These are phyloP conservation scores for Candida maris DNA, from an alignment of 805 yeast genomes.

Conservation along the genomic window DNA sequence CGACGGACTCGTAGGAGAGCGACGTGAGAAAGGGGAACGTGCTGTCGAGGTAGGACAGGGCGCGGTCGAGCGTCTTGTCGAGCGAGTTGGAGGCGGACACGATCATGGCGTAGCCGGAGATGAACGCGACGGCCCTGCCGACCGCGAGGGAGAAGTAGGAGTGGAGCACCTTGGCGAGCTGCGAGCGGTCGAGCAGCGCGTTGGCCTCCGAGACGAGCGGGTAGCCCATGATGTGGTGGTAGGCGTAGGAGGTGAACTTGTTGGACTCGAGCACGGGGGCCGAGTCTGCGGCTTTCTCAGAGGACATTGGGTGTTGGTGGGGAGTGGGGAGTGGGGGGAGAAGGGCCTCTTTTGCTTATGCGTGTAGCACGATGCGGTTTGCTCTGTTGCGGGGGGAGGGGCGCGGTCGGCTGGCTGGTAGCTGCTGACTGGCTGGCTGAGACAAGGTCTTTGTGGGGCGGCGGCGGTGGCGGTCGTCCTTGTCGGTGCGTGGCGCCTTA, in stretches of 20 bases:
- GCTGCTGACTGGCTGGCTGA: no score
- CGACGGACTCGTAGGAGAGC: slow-evolving; percentile 16
- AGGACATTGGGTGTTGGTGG: no score
- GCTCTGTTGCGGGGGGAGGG: no score
- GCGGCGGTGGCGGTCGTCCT: no score
- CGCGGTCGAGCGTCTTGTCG: slow-evolving; percentile 22
- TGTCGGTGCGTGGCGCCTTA: no score
- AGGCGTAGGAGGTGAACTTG: slow-evolving; percentile 15
- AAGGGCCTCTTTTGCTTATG: no score
- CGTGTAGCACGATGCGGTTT: no score
- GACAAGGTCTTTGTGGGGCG: no score
- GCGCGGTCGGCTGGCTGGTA: no score
- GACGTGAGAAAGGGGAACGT: slow-evolving; percentile 28
- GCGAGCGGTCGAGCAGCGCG: slow-evolving; percentile 13
- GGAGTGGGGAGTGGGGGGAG: no score
- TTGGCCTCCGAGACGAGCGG: slow-evolving; percentile 29
- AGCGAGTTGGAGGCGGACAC: slow-evolving; percentile 18
- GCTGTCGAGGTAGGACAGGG: slow-evolving; percentile 28
- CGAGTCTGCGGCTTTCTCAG: slow-evolving; percentile 1
- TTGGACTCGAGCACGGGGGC: slow-evolving; percentile 5
- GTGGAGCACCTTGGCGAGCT: slow-evolving; percentile 16
- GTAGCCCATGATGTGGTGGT: slow-evolving; percentile 29
- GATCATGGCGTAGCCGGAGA: slow-evolving; percentile 18
- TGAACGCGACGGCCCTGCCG: slow-evolving; percentile 9
- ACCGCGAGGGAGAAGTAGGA: slow-evolving; percentile 14